Base-by-base conservation (phyloP, 208 protist species). In the Trypanosoma rangeli region DNA sequence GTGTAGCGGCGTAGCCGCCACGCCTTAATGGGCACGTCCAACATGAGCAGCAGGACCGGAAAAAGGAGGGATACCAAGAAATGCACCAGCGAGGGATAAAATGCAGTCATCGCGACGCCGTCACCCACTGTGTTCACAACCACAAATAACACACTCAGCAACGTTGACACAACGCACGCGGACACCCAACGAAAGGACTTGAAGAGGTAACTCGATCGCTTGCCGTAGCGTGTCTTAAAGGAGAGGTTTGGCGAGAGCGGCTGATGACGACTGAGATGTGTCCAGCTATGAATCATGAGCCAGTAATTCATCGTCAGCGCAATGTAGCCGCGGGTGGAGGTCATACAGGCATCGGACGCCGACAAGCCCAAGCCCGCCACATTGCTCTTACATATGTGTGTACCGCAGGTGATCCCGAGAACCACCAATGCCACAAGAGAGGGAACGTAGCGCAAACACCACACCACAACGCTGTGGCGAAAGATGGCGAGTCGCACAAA, bases 271-370 rank as follows among this genome's bases (percentile, higher is more conserved):
- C 88, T 96, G 28, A 96, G 90, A 76, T 96, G 91, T 61, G 88
- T 94, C 88, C 86, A 93, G 71, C 85, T 86, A 73, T 96, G 91
- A 42, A 96, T 78, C 79, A 96, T 89, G 9, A 96, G 59, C 91
- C 91, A 96, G 64, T 91, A 93, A 75, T 94, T 96, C 31, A 96
- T 75, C 13, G 88, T 94, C n/a, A 94, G 75, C 4, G 73, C 73
- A 29, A 93, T 85, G 67, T 96, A 96, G 44, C 87, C 88, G 29
- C 87, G 86, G 20, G 78, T 80, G 0, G 85, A 70, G 3, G 68
- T 62, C 54, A 92, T 79, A 66, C 87, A 93, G 20, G 55, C 44
- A 49, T 89, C 76, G 0, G 80, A 71, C 12, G 72, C 64, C 18
- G 73, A 59, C 13, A 80, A 52, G 44, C 77, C 67, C 0, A 91